Evolutionary conservation across 2,329 filamentous ascomycete species (phyloP).

Genomic region (Diplodia intermedia): DNA sequence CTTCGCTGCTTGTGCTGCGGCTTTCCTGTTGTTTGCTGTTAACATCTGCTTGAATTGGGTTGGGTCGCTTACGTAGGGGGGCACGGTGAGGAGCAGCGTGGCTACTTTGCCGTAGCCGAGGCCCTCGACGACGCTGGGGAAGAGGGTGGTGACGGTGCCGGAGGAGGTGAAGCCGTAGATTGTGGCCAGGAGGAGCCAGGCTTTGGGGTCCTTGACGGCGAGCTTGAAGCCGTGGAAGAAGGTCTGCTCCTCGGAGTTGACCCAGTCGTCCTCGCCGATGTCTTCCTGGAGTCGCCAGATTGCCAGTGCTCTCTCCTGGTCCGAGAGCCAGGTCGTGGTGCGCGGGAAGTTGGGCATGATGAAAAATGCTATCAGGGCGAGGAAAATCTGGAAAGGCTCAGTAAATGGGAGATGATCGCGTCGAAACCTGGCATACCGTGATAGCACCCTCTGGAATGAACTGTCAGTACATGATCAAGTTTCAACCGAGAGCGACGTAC

Average conservation of each 20-base stretch:
- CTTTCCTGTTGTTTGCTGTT: background rate
- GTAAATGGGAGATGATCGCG: background rate
- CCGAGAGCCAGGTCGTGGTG: conserved; percentile 12
- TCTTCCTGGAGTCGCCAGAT: conserved; percentile 44
- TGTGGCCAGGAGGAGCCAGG: conserved; percentile 47
- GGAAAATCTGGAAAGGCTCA: background rate
- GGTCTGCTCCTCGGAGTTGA: conserved; percentile 39
- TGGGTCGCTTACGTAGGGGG: conserved; percentile 36
- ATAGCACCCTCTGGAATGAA: conserved; percentile 8
- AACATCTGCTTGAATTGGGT: background rate
- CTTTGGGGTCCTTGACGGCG: conserved; percentile 44
- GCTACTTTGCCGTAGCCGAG: conserved; percentile 45
- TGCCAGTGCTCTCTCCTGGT: conserved; percentile 16
- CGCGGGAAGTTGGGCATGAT: conserved; percentile 25
- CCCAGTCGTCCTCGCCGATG: conserved; percentile 44
- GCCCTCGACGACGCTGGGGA: conserved; percentile 39
- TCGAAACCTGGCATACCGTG: background rate
- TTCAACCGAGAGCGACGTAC: background rate
- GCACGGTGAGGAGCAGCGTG: conserved; percentile 44
- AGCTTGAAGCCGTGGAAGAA: conserved; percentile 45
- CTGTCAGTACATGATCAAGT: background rate
- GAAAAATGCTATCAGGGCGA: conserved; percentile 7
- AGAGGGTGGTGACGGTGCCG: conserved; percentile 45
- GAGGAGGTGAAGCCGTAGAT: conserved; percentile 47
- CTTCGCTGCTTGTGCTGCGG: conserved; percentile 24